Conservation (phyloP, 331 rosid species). For the Dryas integrifolia region DNA sequence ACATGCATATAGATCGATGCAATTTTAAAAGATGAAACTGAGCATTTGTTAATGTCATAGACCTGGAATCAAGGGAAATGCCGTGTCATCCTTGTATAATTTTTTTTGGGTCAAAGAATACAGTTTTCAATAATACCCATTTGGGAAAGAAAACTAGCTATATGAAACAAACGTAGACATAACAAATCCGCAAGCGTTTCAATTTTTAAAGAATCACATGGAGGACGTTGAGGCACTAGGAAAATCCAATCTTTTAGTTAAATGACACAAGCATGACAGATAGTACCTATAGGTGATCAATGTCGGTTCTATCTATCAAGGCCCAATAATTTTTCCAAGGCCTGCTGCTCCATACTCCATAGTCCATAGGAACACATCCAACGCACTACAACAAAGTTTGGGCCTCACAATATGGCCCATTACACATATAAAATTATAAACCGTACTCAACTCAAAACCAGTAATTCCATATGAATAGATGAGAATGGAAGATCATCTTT, state of each 20-base stretch:
- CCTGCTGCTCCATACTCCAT: not conserved
- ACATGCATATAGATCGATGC: not conserved
- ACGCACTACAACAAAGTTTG: not conserved
- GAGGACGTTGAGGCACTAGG: not conserved
- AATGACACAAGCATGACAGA: not conserved
- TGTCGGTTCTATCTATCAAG: no score
- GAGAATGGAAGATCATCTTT: not conserved
- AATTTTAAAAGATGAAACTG: not conserved
- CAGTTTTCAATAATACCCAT: not conserved
- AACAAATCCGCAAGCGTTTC: constrained; percentile 15
- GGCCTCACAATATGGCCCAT: no score
- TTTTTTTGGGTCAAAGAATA: constrained; percentile 18
- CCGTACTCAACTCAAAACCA: not conserved
- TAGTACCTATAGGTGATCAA: no score
- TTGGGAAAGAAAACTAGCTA: constrained; percentile 8
- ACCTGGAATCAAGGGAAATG: not conserved
- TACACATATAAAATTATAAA: not conserved
- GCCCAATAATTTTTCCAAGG: not conserved
- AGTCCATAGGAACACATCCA: constrained; percentile 7
- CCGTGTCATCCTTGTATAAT: not conserved
- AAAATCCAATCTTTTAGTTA: not conserved
- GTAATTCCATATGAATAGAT: not conserved
- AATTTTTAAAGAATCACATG: constrained; percentile 1
- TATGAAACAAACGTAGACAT: not conserved
- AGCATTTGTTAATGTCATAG: not conserved